Conservation (phyloP, 495 filamentous ascomycete species). For the Ascobolus immersus region DNA sequence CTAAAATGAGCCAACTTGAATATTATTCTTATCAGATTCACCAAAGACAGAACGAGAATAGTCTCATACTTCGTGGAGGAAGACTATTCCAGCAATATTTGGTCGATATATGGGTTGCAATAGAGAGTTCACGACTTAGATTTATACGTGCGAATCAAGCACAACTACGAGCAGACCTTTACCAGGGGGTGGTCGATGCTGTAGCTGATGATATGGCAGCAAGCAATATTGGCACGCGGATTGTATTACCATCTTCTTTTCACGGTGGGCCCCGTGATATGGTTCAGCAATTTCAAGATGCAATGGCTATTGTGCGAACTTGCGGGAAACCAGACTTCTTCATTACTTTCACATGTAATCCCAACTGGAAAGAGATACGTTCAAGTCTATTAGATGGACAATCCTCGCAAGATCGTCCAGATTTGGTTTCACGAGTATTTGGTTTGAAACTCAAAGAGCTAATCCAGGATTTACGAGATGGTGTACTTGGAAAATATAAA, state of each 20-base stretch:
- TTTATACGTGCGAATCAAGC: slow-evolving; percentile 3
- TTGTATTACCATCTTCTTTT: slow-evolving; percentile 5
- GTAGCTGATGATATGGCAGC: slow-evolving; percentile 1
- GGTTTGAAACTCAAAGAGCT: slow-evolving; percentile 5
- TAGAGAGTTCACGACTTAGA: slow-evolving; percentile 1
- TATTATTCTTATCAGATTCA: slow-evolving; percentile 7
- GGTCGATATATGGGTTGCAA: slow-evolving; percentile 7
- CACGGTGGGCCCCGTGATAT: background rate
- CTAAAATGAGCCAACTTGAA: slow-evolving; percentile 1
- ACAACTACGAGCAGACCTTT: slow-evolving; percentile 6
- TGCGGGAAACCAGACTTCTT: slow-evolving; percentile 8
- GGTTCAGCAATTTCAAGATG: slow-evolving; percentile 4
- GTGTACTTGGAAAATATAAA: slow-evolving; percentile 5
- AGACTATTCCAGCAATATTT: slow-evolving; percentile 7
- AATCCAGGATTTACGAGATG: slow-evolving; percentile 3
- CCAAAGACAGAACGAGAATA: background rate
- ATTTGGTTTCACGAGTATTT: slow-evolving; percentile 6
- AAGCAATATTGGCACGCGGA: background rate
- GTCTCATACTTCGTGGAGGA: slow-evolving; percentile 3
- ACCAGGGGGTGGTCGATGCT: slow-evolving; percentile 5
- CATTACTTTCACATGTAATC: slow-evolving; percentile 10
- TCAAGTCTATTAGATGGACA: slow-evolving; percentile 2
- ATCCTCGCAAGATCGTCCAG: slow-evolving; percentile 2
- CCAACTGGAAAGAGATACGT: slow-evolving; percentile 6
- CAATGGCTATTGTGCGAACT: slow-evolving; percentile 8